phyloP scores from a whole-genome alignment of 1,284 basidiomycete species.

The Erythrobasidium hasegawianum region DNA sequence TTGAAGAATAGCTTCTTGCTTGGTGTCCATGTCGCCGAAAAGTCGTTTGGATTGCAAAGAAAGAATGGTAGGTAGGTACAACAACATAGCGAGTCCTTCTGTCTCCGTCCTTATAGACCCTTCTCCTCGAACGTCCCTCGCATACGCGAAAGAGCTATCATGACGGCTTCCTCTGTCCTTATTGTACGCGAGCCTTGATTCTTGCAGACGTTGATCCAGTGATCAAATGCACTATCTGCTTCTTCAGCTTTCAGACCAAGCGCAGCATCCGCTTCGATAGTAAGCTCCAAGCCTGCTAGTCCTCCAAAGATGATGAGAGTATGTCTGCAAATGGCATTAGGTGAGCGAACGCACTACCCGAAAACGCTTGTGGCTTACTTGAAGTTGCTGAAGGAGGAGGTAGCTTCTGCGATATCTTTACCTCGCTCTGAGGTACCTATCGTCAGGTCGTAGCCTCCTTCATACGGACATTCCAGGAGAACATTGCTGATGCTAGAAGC shows the following conservation, averaged over 20 bases:
- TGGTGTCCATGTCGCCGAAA: constrained; percentile 35
- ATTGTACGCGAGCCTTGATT: constrained; percentile 47
- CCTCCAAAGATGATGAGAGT: constrained; percentile 47
- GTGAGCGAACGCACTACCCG: no score
- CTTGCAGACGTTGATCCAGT: constrained; percentile 47
- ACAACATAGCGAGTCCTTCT: constrained; percentile 1
- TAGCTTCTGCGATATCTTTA: constrained; percentile 17
- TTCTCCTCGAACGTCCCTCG: neutral
- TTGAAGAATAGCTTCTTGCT: constrained; percentile 42
- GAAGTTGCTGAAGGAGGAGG: neutral
- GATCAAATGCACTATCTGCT: constrained; percentile 46
- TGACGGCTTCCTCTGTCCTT: constrained; percentile 42
- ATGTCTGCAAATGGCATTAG: constrained; percentile 33
- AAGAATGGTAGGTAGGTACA: neutral
- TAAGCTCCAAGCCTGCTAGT: constrained; percentile 45
- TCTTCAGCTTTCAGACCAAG: constrained; percentile 44
- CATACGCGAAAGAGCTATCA: constrained; percentile 4
- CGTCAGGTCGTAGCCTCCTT: constrained; percentile 46
- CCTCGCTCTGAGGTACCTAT: constrained; percentile 48
- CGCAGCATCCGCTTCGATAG: constrained; percentile 44
- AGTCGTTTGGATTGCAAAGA: neutral
- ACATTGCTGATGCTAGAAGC: constrained; percentile 41
- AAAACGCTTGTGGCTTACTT: neutral
- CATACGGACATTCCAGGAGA: constrained; percentile 26
- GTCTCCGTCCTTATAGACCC: neutral